These are phyloP conservation scores for Pichia thaimueangensis DNA, from an alignment of 805 yeast genomes.

Conservation along the genomic window DNA sequence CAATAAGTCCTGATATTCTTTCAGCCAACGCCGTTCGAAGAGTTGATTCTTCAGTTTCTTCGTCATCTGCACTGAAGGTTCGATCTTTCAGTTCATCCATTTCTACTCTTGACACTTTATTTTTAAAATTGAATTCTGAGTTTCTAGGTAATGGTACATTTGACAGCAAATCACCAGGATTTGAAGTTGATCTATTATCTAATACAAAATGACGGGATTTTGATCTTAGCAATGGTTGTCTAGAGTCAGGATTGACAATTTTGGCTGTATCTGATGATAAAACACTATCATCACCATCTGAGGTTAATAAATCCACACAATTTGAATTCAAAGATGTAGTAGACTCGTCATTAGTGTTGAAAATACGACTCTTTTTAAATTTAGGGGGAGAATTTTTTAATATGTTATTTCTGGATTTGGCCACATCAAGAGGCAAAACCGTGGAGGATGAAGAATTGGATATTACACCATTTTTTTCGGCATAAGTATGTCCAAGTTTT, in stretches of 20 bases:
- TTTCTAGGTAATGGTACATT: constrained; percentile 55
- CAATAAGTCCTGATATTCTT: constrained; percentile 61
- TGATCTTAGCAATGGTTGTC: background rate
- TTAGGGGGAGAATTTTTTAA: no score
- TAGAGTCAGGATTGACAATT: background rate
- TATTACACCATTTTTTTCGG: background rate
- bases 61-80: constrained; percentile 47
- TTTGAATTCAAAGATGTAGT: background rate
- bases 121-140: constrained; percentile 10
- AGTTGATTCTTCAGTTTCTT: constrained; percentile 66
- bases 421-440: background rate
- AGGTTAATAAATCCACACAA: constrained; percentile 12
- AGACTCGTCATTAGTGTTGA: background rate
- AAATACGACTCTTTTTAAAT: no score
- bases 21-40: constrained; percentile 62
- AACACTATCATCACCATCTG: constrained; percentile 24
- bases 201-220: constrained; percentile 45
- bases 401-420: background rate
- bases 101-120: constrained; percentile 9
- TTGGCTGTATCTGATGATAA: constrained; percentile 3
- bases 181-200: constrained; percentile 49
- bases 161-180: constrained; percentile 82
- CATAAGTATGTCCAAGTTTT: background rate
- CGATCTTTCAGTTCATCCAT: constrained; percentile 28
- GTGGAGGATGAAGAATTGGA: background rate